Evolutionary conservation across 805 yeast species (phyloP), one percentile per base, ranked within the genome.

Genomic region (Kodamaea hsintzibuensis): DNA sequence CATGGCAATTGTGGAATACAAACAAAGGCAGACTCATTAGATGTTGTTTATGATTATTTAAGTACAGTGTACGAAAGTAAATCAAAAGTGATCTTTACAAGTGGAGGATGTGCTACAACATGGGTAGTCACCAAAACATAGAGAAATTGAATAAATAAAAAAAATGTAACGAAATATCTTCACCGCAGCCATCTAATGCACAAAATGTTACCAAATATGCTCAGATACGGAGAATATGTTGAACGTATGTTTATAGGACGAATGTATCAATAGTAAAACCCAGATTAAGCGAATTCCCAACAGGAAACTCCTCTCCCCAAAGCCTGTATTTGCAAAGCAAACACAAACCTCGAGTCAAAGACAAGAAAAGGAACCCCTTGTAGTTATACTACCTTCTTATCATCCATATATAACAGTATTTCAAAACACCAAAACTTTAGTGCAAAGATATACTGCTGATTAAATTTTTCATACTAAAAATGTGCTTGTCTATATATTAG

Each of bases 1-100:
- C 99, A 93, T 68, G 99, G 99, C 0, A 93, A 93, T 65, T 93
- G 98, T 70, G 96, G 97, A 0, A 49, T 52, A 1, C 50, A 58
- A 17, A 39, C 43, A 2, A 14, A 22, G 10, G 50, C 39, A 46
- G 50, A 47, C 16, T 48, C 59, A 2, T 67, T 54, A 38, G 70
- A 50, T 47, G 80, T 72, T 46, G 72, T 77, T 2, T 76, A 69
- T 55, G 70, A 67, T 55, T 62, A 68, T 43, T 58, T 78, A 17
- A 79, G 79, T 52, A 53, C 50, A 7, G 38, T 79, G 2, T 73
- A 74, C 58, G 48, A 50, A 7, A 66, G 63, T 1, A 7, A 42
- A 0, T 52, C 53, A 12, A 40, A 40, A 17, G 73, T 78, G 2
- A 63, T 64, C 3, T 59, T 59, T n/a, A 53, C 84, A 1, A 74